Base-by-base conservation (phyloP, 2,329 filamentous ascomycete genomes). In the Grosmannia huntii region DNA sequence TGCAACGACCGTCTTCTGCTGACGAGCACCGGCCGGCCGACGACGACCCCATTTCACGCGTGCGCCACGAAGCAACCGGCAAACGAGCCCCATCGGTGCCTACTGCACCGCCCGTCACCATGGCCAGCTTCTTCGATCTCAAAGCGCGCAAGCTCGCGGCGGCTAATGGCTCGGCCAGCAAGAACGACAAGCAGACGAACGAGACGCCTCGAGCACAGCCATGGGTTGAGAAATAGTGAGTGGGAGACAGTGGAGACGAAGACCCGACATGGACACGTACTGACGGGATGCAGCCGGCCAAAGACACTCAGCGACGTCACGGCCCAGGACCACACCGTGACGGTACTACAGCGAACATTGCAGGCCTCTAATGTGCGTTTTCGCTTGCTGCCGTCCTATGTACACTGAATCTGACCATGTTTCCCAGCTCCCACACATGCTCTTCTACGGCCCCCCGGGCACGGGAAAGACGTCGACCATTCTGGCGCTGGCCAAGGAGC, bases 151-250 rank as follows among this genome's bases (percentile, higher is more conserved):
- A 90, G 68, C 87, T 86, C 57, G 87, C 85, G 12, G 85, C 87
- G 1, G 76, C 82, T 48, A 86, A 82, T 70, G 79, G 78, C 55
- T 69, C 73, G 60, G 83, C 86, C 51, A 79, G 79, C 57, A 95
- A 92, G 72, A 72, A 77, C 57, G 79, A 84, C 61, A 80, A 79
- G 63, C 80, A 75, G 60, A 79, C 77, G 67, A 86, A 82, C 68
- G 83, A 87, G 60, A 76, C 76, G 33, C 79, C 79, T 64, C 81
- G 81, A 67, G 77, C 85, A 65, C 92, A 96, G 68, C 94, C 94
- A 66, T 99, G 94, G 94, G 92, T 97, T 57, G 94, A 97, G 76
- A 97, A 97, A 88, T 97, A 96, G 92, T 96, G 77, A 62, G 80
- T 61, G 2, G 44, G 48, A 51, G 44, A 96, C 76, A 62, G 80